These are phyloP conservation scores for Aechmea fasciata DNA, from an alignment of 176 grass and related monocot species.

Conservation along the genomic window DNA sequence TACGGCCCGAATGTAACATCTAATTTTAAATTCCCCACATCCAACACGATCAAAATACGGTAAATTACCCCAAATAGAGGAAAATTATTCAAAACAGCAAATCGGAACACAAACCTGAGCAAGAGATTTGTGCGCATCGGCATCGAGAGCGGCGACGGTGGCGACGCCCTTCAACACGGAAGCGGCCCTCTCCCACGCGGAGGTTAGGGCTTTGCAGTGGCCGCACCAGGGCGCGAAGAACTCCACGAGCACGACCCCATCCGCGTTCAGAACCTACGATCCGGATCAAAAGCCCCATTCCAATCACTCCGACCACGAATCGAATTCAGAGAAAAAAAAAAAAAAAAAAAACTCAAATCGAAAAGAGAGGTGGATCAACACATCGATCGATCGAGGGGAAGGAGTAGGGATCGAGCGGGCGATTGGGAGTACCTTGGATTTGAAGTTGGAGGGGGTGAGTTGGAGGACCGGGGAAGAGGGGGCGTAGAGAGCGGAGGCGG, in stretches of 20 bases:
- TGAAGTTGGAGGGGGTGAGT: conserved; percentile 90
- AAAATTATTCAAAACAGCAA: no score
- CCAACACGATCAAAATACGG: no score
- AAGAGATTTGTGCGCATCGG: conserved; percentile 72
- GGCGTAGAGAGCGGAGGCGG: conserved; percentile 68
- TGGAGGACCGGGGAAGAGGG: conserved; percentile 83
- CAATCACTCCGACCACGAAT: no score
- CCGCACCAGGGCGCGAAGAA: conserved; percentile 99
- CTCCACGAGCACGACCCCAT: conserved; percentile 89
- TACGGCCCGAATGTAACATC: neutral
- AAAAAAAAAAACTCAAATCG: neutral
- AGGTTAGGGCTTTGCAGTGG: conserved; percentile 90
- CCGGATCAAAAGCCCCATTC: neutral
- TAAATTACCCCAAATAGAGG: no score
- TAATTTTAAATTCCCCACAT: neutral
- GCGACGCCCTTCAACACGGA: conserved; percentile 82
- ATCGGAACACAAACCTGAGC: conserved; percentile 47
- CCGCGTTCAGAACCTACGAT: conserved; percentile 71
- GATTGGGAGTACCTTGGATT: conserved; percentile 57
- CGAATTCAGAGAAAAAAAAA: no score
- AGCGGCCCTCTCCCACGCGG: conserved; percentile 80
- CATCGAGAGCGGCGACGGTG: conserved; percentile 77
- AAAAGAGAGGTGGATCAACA: no score
- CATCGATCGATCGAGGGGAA: neutral
- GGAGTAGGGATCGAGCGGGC: conserved; percentile 15